Evolutionary conservation across 768 basidiomycete species (phyloP).

Genomic region (Tricholoma saponaceum): DNA sequence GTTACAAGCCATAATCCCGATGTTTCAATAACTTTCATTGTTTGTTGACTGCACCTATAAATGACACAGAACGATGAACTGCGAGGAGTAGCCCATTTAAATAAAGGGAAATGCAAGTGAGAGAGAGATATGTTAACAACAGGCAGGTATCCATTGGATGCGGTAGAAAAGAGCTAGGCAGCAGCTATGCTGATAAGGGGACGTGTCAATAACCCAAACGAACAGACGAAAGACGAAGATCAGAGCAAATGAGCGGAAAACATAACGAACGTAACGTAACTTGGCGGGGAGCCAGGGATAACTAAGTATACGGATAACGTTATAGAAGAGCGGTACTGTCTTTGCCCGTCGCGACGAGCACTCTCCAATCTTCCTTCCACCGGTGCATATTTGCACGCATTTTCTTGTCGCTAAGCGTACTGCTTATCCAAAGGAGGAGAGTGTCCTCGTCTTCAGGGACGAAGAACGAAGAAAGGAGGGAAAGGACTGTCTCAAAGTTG

Average conservation of each 20-base stretch:
- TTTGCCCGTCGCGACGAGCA: constrained; percentile 60
- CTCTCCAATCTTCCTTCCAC: constrained; percentile 84
- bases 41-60: too few relatives aligned
- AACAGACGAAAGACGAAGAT: neutral
- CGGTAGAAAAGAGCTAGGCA: neutral
- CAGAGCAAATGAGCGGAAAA: neutral
- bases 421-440: constrained; percentile 79
- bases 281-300: neutral
- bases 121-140: neutral
- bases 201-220: neutral
- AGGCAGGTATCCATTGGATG: neutral
- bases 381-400: constrained; percentile 60
- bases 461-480: constrained; percentile 90
- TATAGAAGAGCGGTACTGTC: constrained; percentile 49
- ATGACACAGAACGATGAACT: neutral
- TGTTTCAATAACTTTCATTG: too few relatives aligned
- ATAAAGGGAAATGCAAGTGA: neutral
- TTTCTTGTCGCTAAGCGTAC: constrained; percentile 53
- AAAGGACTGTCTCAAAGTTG: constrained; percentile 89
- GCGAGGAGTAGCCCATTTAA: neutral
- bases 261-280: neutral
- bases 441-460: constrained; percentile 87
- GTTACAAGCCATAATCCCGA: too few relatives aligned
- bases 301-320: constrained; percentile 1
- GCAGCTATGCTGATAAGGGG: neutral